Base-by-base conservation (phyloP, 164 flowering plant species). In the Kingdonia uniflora region DNA sequence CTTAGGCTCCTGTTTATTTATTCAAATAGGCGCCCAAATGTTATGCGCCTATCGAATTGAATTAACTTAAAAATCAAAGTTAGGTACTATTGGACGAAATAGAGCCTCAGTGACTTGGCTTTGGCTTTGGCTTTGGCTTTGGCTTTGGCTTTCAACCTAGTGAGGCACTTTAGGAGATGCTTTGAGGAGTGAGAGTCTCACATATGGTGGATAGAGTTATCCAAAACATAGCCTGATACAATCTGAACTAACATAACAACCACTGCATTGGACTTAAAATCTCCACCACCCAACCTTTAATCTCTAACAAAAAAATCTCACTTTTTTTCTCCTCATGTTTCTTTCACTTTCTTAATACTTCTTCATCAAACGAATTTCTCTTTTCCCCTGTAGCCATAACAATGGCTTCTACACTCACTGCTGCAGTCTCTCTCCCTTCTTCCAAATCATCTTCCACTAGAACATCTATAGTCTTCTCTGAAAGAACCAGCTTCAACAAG, bases 321-420 rank as follows among this genome's bases (percentile, higher is more conserved):
- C 39, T 11, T 5, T 14, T 15, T n/a, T 51, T 25, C 24, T 51
- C 29, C 50, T 23, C 19, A 54, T 33, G 16, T 50, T 16, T 48
- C 41, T 26, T 40, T 42, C 47, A 8, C 56, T 40, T 41, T 52
- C 20, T 49, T 45, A 40, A 45, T 33, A 42, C 20, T 19, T 35
- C 35, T 33, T 19, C 33, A 13, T 6, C 21, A 43, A 14, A 5
- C 51, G 1, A 24, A 23, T 22, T 42, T n/a, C 10, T 1, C 52
- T 25, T 42, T 40, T 46, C 52, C 54, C 23, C 56, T 35, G 19
- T 37, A 50, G 26, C n/a, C 54, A 26, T 29, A 60, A 47, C 66
- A 54, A 82, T 80, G 88, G 88, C 94, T 52, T 64, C 89, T 71
- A 87, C 95, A 56, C 73, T 85, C 6, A 76, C 80, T 65, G 89